Evolutionary conservation across 2,329 filamentous ascomycete genomes (phyloP).

Genomic region (Fusarium proliferatum): DNA sequence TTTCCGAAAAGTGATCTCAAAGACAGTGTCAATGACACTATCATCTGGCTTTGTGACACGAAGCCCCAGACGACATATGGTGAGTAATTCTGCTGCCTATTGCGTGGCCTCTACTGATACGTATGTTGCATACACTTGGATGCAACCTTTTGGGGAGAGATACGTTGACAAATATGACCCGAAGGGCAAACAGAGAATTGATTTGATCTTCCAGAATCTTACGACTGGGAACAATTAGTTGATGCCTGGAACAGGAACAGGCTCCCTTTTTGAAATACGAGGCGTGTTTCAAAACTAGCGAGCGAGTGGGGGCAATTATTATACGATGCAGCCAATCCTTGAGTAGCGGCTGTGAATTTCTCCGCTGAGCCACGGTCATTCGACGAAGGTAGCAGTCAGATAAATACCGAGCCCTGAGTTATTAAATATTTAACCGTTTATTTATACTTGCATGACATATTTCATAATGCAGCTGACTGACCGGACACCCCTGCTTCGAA

Average conservation of each 20-base stretch:
- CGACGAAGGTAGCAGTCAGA: background rate
- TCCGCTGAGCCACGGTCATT: background rate
- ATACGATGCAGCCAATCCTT: background rate
- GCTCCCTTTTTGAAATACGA: background rate
- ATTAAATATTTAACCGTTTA: background rate
- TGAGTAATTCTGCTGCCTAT: background rate
- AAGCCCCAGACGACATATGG: constrained; percentile 19
- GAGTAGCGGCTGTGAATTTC: background rate
- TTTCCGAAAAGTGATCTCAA: constrained; percentile 13
- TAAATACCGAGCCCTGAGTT: background rate
- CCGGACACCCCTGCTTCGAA: background rate
- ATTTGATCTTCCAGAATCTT: background rate
- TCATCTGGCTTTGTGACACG: constrained; percentile 13
- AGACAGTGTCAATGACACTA: constrained; percentile 5
- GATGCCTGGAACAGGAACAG: background rate
- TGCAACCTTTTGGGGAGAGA: constrained; percentile 25
- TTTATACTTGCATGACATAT: background rate
- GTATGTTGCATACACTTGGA: background rate
- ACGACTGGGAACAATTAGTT: background rate
- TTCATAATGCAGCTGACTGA: background rate
- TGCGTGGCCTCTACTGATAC: background rate
- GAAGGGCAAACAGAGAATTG: constrained; percentile 4
- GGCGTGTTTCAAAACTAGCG: background rate
- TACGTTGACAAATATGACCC: constrained; percentile 2
- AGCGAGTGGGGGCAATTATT: background rate